Base-by-base conservation (phyloP, 306 rosid species). In the Trifolium repens region DNA sequence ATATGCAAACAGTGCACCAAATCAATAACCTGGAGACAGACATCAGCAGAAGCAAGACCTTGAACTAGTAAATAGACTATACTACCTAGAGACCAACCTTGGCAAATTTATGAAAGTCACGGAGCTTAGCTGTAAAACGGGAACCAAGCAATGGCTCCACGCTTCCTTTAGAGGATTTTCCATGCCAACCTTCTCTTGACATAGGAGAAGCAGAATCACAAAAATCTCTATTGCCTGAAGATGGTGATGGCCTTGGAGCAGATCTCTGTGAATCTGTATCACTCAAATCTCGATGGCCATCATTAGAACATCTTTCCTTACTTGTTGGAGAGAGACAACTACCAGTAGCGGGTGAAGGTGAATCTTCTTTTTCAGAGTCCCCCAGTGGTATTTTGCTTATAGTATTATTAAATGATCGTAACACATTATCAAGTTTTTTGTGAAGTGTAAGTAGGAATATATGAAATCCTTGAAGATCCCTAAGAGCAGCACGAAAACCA, bases 391-490 rank as follows among this genome's bases (percentile, higher is more conserved):
- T 78, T 81, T 86, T 91, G 82, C 83, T 87, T 35, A 88, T 78
- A 72, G 86, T 84, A 76, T 76, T 87, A 83, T 86, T 82, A 83
- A 91, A 90, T 44, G 80, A 78, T 58, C 91, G 81, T 53, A 90
- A 81, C 75, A 92, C 83, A 84, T 76, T 89, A 62, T 91, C 97
- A 74, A 94, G 93, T 75, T 83, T 94, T 75, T 90, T 96, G 77
- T 90, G 92, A 70, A 92, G 97, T 14, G 96, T 86, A 76, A 90
- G 92, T 39, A 91, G 71, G 71, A 94, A 90, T 77, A 90, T 84
- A 67, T 92, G 90, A 79, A 91, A 94, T 35, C 99, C 96, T 83
- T 91, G 96, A 58, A 94, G 82, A 53, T 94, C 99, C 84, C 91
- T 86, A 11, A 92, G 96, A 80, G 97, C 91, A 81, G 91, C 89